A percentile compares a stretch with the other conserved stretches of the same genome.
These are phyloP conservation scores for Erodium trifolium DNA, from an alignment of 441 rosid species.

Conservation along the genomic window DNA sequence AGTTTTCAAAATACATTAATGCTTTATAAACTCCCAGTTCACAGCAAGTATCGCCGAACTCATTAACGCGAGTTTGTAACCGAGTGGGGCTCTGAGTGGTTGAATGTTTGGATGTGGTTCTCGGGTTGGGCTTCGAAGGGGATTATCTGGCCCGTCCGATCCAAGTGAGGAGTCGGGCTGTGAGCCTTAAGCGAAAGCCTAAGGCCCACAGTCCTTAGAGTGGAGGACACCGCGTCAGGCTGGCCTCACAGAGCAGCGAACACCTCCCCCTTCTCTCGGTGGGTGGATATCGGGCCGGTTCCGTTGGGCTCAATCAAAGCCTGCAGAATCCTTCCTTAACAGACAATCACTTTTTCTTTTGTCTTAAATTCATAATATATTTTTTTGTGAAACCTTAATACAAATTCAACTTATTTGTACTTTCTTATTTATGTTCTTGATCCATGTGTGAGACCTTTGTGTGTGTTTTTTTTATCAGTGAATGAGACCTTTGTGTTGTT, in stretches of 20 bases:
- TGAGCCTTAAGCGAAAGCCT: constrained; percentile 13
- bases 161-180: constrained; percentile 27
- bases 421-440: too few relatives aligned
- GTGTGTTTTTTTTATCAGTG: too few relatives aligned
- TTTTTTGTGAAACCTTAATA: too few relatives aligned
- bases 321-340: background rate
- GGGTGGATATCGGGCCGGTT: background rate
- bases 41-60: background rate
- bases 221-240: constrained; percentile 29
- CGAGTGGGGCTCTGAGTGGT: constrained; percentile 20
- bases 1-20: background rate
- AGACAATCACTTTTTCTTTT: background rate
- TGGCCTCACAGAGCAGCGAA: constrained; percentile 43
- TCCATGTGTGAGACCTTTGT: too few relatives aligned
- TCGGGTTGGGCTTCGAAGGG: background rate
- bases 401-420: too few relatives aligned
- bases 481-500: too few relatives aligned
- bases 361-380: too few relatives aligned
- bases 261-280: constrained; percentile 30
- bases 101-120: constrained; percentile 16
- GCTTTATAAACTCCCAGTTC: background rate
- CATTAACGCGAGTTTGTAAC: constrained; percentile 21
- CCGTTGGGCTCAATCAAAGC: background rate
- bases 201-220: background rate
- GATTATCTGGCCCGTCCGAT: constrained; percentile 19